phyloP scores from a whole-genome alignment of 2,329 filamentous ascomycete species.

The Myriangium duriaei region DNA sequence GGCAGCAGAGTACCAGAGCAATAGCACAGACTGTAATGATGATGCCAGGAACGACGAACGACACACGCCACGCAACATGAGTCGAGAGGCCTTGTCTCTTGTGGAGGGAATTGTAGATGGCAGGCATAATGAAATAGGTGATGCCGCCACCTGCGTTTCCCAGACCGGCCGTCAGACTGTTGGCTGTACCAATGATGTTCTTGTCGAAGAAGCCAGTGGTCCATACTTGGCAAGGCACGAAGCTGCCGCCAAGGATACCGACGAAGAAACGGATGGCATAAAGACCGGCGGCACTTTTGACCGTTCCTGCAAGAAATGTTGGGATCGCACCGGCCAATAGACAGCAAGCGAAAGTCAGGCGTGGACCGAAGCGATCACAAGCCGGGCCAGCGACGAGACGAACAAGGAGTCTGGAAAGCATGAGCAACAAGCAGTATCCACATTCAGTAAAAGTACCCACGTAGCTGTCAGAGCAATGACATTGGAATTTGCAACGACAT shows the following conservation, averaged over 20 bases:
- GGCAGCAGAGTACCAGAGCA: constrained; percentile 59
- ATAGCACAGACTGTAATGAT: constrained; percentile 55
- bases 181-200: constrained; percentile 79
- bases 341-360: constrained; percentile 63
- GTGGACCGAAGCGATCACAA: constrained; percentile 76
- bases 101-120: constrained; percentile 68
- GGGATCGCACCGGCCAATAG: constrained; percentile 71
- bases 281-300: constrained; percentile 55
- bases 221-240: constrained; percentile 86
- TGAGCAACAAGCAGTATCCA: neutral
- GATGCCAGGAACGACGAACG: constrained; percentile 73
- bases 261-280: constrained; percentile 68
- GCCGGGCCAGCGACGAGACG: constrained; percentile 66
- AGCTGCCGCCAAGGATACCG: constrained; percentile 60
- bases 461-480: constrained; percentile 68
- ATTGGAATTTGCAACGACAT: constrained; percentile 77
- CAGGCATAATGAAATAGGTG: constrained; percentile 89
- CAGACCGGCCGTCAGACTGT: constrained; percentile 71
- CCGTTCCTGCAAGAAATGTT: constrained; percentile 67
- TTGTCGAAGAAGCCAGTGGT: constrained; percentile 88
- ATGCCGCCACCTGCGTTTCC: constrained; percentile 83
- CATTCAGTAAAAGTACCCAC: constrained; percentile 23
- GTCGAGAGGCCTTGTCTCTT: constrained; percentile 44
- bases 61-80: constrained; percentile 68
- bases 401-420: constrained; percentile 44